Base-by-base conservation (phyloP, 805 yeast genomes). In the Sugiyamaella lignohabitans region DNA sequence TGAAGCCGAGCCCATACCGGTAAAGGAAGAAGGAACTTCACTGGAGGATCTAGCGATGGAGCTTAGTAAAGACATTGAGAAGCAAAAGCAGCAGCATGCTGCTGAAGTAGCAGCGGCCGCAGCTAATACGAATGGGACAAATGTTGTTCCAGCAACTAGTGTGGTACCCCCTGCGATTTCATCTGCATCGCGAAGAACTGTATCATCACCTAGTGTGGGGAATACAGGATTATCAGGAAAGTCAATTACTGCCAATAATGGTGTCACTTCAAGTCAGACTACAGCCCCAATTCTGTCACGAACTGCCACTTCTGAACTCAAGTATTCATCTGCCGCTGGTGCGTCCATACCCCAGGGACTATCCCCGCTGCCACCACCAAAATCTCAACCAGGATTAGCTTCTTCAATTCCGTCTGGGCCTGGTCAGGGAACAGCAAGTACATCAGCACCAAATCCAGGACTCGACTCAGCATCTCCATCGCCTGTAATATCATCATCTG, bases 291-390 rank as follows among this genome's bases (percentile, higher is more conserved):
- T 72, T 1, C 73, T 70, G n/a, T n/a, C n/a, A n/a, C n/a, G n/a
- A n/a, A n/a, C n/a, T n/a, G n/a, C n/a, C 43, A 78, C 79, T 5
- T 68, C 73, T 5, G 78, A 54, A 41, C 61, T 78, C 45, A 78
- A 78, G 57, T 78, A 80, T 70, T 69, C 82, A 0, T 66, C 78
- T 1, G 78, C 79, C 5, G 77, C 76, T 2, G 76, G 72, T 2
- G 53, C 59, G 44, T 45, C 43, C 35, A 44, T 48, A 23, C 56
- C 57, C 2, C 42, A 30, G 29, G 59, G 50, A 21, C 45, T 46
- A 16, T 51, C 56, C 4, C 58, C 58, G 14, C 52, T 56, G 23
- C 56, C 58, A 11, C 57, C 58, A 21, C 52, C 52, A 27, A 32
- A 30, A 38, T 14, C 44, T 27, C 32, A 27, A 8, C n/a, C n/a